phyloP scores from a whole-genome alignment of 2,329 filamentous ascomycete species.

The Byssothecium circinans region DNA sequence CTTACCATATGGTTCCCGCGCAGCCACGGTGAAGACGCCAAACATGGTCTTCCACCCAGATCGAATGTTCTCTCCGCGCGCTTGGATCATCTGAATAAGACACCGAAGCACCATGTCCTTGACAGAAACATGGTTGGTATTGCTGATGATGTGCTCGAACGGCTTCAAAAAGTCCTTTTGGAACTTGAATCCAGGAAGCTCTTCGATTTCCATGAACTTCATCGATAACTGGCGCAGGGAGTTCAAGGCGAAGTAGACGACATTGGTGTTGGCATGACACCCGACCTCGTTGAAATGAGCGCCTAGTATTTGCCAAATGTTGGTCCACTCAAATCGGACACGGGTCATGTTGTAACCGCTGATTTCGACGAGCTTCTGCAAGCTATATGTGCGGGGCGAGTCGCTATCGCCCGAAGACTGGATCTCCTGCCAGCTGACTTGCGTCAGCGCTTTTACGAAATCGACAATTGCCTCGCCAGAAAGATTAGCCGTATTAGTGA shows the following conservation, averaged over 20 bases:
- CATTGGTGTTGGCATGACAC: constrained; percentile 92
- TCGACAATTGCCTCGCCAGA: constrained; percentile 93
- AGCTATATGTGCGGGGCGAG: constrained; percentile 90
- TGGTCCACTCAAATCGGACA: constrained; percentile 97
- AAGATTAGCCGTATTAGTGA: constrained; percentile 91
- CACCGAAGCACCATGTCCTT: constrained; percentile 98
- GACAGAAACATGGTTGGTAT: constrained; percentile 85
- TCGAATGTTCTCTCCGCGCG: constrained; percentile 91
- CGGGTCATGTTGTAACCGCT: constrained; percentile 99
- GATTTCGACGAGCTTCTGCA: constrained; percentile 98
- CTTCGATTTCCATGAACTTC: constrained; percentile 98
- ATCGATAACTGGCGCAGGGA: constrained; percentile 94
- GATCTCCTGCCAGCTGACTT: constrained; percentile 99
- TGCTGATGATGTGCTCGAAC: constrained; percentile 95
- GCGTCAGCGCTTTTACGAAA: constrained; percentile 87
- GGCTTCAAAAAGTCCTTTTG: constrained; percentile 99
- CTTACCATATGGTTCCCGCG: constrained; percentile 78
- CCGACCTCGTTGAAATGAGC: constrained; percentile 98
- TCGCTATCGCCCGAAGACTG: constrained; percentile 96
- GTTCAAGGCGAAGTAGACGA: constrained; percentile 97
- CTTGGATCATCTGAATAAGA: constrained; percentile 98
- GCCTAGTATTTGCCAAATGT: constrained; percentile 95
- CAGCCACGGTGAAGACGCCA: constrained; percentile 94
- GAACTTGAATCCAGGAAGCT: constrained; percentile 98
- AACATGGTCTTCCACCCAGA: constrained; percentile 99